These are phyloP conservation scores for Skeletonema costatum DNA, from an alignment of 108 stramenopile genomes.

Conservation along the genomic window DNA sequence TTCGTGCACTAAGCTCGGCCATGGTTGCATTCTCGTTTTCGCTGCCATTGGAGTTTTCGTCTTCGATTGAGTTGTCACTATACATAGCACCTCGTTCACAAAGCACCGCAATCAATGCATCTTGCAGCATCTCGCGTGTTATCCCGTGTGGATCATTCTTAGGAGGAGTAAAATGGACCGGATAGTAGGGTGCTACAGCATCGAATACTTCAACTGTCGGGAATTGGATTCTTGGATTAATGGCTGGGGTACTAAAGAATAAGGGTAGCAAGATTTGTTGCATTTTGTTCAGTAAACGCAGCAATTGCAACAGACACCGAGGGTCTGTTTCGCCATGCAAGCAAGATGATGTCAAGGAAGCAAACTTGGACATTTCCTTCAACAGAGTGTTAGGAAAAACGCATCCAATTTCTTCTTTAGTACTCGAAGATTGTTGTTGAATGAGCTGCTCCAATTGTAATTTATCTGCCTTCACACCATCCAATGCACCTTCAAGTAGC, in stretches of 20 bases:
- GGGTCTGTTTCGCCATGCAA: constrained; percentile 91
- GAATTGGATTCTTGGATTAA: constrained; percentile 31
- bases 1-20: constrained; percentile 52
- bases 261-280: constrained; percentile 50
- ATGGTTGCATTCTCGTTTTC: constrained; percentile 54
- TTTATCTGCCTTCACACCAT: constrained; percentile 40
- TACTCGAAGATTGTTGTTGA: neutral
- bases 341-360: constrained; percentile 62
- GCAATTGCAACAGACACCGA: constrained; percentile 79
- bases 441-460: constrained; percentile 10
- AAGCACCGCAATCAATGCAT: constrained; percentile 66
- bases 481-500: constrained; percentile 53
- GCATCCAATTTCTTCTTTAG: neutral
- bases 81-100: constrained; percentile 50
- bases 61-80: neutral
- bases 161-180: constrained; percentile 86
- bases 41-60: neutral
- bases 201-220: constrained; percentile 77
- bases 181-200: constrained; percentile 86
- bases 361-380: constrained; percentile 49
- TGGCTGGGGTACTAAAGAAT: constrained; percentile 10
- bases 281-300: constrained; percentile 60
- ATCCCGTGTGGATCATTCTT: constrained; percentile 84
- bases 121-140: constrained; percentile 65
- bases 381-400: constrained; percentile 17